These are phyloP conservation scores for Scheffersomyces illinoinensis DNA, from an alignment of 1,139 yeast genomes.

Conservation along the genomic window DNA sequence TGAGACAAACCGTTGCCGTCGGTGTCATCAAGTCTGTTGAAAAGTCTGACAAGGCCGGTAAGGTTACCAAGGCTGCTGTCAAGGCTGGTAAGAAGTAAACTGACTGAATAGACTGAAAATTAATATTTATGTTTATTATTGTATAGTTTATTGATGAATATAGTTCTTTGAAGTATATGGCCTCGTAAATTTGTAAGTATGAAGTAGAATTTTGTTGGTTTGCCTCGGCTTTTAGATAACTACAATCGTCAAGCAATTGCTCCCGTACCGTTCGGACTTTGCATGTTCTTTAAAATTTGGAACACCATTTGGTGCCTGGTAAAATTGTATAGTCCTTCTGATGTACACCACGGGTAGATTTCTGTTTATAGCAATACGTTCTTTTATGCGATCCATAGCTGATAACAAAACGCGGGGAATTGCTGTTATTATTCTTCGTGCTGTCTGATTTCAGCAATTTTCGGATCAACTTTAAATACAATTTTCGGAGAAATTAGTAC, in stretches of 20 bases:
- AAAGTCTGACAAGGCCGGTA: conserved; percentile 93
- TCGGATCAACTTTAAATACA: neutral
- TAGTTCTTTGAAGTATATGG: neutral
- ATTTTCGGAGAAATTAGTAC: neutral
- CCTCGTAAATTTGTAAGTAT: neutral
- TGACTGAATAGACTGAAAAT: conserved; percentile 3
- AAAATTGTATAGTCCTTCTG: too few species aligned
- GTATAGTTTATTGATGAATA: neutral
- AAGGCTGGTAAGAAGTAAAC: conserved; percentile 97
- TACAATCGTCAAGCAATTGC: too few species aligned
- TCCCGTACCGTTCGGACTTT: too few species aligned
- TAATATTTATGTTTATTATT: neutral
- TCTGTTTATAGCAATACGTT: too few species aligned
- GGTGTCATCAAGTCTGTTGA: conserved; percentile 99
- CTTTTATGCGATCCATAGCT: neutral
- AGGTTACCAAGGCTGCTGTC: conserved; percentile 99
- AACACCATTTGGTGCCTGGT: too few species aligned
- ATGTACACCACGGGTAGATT: too few species aligned
- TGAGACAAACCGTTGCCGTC: conserved; percentile 99
- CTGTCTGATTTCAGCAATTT: too few species aligned
- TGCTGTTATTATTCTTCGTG: too few species aligned
- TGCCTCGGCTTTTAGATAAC: too few species aligned
- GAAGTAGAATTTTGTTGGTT: too few species aligned
- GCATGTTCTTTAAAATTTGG: too few species aligned
- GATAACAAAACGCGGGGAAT: neutral